Percentiles rank a stretch among this genome's conserved stretches.
Evolutionary conservation across 2,329 filamentous ascomycete genomes (phyloP).

Genomic region (Fonsecaea multimorphosa): DNA sequence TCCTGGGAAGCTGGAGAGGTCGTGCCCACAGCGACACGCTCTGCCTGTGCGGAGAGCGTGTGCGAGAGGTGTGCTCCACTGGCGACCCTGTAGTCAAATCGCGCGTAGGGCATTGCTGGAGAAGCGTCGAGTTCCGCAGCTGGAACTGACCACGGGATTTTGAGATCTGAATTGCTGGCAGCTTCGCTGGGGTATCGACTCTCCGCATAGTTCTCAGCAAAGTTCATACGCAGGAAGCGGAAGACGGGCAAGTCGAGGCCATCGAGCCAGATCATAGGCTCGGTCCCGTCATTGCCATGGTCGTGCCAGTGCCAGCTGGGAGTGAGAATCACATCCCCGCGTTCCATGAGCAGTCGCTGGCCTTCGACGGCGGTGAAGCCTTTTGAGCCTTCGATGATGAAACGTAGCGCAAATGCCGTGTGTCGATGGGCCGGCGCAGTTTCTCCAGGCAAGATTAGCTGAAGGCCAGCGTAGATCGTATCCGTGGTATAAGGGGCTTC

Average conservation of each 20-base stretch:
- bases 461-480: constrained; percentile 63
- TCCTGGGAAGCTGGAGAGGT: constrained; percentile 52
- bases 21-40: constrained; percentile 48
- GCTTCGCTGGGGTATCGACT: constrained; percentile 45
- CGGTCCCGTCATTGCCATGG: constrained; percentile 62
- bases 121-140: too few species aligned
- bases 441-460: constrained; percentile 63
- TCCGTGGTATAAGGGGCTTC: constrained; percentile 63
- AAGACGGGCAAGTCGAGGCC: constrained; percentile 61
- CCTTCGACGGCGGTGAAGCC: constrained; percentile 66
- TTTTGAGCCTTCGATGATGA: constrained; percentile 63
- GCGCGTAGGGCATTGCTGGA: too few species aligned
- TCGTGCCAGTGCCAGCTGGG: constrained; percentile 66
- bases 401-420: constrained; percentile 62
- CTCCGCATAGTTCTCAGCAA: constrained; percentile 56
- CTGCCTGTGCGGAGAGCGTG: constrained; percentile 57
- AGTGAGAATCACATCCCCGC: constrained; percentile 63
- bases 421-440: constrained; percentile 63
- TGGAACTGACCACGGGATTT: too few species aligned
- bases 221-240: constrained; percentile 48
- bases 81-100: too few species aligned
- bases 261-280: constrained; percentile 64
- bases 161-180: too few species aligned
- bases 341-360: constrained; percentile 56
- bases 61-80: constrained; percentile 32